phyloP scores from a whole-genome alignment of 1,139 yeast species.

The Suhomyces bribrorum region DNA sequence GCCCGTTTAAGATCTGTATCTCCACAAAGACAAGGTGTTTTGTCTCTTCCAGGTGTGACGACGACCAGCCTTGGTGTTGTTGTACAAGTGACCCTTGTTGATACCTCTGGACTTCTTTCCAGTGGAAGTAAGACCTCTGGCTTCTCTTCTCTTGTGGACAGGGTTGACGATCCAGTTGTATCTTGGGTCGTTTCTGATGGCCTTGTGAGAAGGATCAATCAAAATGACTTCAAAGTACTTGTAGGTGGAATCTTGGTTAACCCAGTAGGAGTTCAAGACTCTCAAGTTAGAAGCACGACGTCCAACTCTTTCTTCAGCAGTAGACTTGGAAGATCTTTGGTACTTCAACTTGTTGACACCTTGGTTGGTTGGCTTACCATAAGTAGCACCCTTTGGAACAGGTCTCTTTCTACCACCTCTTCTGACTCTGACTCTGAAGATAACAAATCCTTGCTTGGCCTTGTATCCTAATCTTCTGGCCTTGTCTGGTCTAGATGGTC shows the following conservation, averaged over 20 bases:
- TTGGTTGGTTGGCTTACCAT: constrained; percentile 99
- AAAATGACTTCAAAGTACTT: constrained; percentile 97
- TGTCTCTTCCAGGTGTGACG: constrained; percentile 99
- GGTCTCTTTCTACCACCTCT: constrained; percentile 99
- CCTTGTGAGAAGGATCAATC: constrained; percentile 97
- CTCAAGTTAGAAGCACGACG: constrained; percentile 98
- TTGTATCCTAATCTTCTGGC: constrained; percentile 99
- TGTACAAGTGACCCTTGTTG: constrained; percentile 99
- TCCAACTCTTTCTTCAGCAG: constrained; percentile 99
- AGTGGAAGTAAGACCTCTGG: constrained; percentile 97
- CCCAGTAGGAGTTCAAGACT: constrained; percentile 99
- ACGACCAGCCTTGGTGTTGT: constrained; percentile 98
- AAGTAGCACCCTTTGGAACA: constrained; percentile 99
- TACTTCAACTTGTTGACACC: constrained; percentile 99
- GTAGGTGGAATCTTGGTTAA: constrained; percentile 99
- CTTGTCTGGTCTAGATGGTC: constrained; percentile 99
- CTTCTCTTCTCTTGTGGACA: constrained; percentile 99
- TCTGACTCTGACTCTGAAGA: constrained; percentile 99
- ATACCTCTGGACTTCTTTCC: constrained; percentile 99
- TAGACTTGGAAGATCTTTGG: constrained; percentile 97
- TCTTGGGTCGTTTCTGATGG: constrained; percentile 98
- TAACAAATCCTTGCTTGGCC: constrained; percentile 99
- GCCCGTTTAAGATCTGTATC: constrained; percentile 86
- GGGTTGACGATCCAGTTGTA: constrained; percentile 99
- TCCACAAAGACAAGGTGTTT: constrained; percentile 98